phyloP scores from a whole-genome alignment of 1,284 basidiomycete species.

The Sanghuangporus baumii region DNA sequence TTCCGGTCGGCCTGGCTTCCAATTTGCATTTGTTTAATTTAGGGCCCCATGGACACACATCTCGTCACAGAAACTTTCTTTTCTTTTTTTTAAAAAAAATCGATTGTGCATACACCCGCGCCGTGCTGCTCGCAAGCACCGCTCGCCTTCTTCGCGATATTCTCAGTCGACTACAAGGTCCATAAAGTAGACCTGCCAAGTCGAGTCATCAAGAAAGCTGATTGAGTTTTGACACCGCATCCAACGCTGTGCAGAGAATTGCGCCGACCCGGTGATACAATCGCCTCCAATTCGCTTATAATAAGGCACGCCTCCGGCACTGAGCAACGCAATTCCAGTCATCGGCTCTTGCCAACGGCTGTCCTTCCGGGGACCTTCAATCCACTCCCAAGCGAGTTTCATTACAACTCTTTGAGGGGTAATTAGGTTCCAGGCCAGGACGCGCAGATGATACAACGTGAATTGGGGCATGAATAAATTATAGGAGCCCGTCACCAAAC shows the following conservation, averaged over 20 bases:
- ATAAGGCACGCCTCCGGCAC: not conserved
- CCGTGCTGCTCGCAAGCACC: not conserved
- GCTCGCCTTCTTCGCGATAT: not conserved
- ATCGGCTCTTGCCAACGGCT: not conserved
- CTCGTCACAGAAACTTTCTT: not conserved
- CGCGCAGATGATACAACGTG: not conserved
- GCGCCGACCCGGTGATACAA: slow-evolving; percentile 1
- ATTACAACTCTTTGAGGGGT: not conserved
- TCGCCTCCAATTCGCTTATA: not conserved
- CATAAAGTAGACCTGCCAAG: not conserved
- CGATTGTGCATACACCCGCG: not conserved
- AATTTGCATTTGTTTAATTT: not conserved
- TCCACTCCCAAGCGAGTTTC: not conserved
- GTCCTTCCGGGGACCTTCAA: not conserved
- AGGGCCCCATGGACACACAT: not conserved
- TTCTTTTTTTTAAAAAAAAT: not conserved
- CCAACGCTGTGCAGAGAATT: not conserved
- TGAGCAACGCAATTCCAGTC: not conserved
- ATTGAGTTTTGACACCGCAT: slow-evolving; percentile 4
- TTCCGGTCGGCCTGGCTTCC: not conserved
- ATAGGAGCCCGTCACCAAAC: not conserved
- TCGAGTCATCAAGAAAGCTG: not conserved
- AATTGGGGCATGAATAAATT: not conserved
- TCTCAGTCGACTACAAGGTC: not conserved
- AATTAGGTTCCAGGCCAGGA: not conserved